These are phyloP conservation scores for Aspergillus sclerotiicarbonarius DNA, from an alignment of 495 filamentous ascomycete genomes.

Conservation along the genomic window DNA sequence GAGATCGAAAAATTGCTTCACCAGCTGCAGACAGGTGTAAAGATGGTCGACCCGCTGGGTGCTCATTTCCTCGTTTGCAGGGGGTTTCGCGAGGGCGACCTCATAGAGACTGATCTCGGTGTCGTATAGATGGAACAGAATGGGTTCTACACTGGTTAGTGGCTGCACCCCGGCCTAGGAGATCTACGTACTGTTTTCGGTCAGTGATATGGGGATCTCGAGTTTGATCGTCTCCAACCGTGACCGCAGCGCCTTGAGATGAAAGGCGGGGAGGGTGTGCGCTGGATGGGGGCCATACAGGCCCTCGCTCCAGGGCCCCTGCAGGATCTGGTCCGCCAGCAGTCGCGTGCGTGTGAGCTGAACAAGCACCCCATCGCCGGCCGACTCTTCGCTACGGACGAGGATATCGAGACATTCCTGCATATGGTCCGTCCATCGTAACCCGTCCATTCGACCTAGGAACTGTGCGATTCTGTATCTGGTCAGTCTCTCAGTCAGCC, in stretches of 20 bases:
- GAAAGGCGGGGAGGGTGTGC: neutral
- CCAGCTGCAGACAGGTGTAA: slow-evolving; percentile 19
- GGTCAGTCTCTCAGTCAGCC: neutral
- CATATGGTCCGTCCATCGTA: slow-evolving; percentile 16
- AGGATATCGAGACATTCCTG: slow-evolving; percentile 13
- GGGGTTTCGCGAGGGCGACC: slow-evolving; percentile 3
- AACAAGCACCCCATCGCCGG: slow-evolving; percentile 3
- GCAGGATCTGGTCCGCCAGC: slow-evolving; percentile 2
- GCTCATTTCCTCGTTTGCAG: slow-evolving; percentile 1
- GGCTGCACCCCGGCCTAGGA: neutral
- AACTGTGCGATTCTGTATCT: neutral
- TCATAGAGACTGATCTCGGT: slow-evolving; percentile 11
- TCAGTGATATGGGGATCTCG: neutral
- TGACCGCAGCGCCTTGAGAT: slow-evolving; percentile 8
- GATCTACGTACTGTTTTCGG: slow-evolving; percentile 5
- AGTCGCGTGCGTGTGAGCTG: slow-evolving; percentile 7
- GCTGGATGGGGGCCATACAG: neutral
- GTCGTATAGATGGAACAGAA: slow-evolving; percentile 7
- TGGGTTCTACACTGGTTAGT: neutral
- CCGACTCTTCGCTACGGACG: neutral
- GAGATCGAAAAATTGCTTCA: slow-evolving; percentile 12
- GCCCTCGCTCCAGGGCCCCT: neutral
- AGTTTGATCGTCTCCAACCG: neutral
- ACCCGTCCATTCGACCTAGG: slow-evolving; percentile 7
- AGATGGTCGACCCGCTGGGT: slow-evolving; percentile 15